Evolutionary conservation across 768 basidiomycete species (phyloP), one percentile per base, ranked within the genome.

Genomic region (Lentinula boryana): DNA sequence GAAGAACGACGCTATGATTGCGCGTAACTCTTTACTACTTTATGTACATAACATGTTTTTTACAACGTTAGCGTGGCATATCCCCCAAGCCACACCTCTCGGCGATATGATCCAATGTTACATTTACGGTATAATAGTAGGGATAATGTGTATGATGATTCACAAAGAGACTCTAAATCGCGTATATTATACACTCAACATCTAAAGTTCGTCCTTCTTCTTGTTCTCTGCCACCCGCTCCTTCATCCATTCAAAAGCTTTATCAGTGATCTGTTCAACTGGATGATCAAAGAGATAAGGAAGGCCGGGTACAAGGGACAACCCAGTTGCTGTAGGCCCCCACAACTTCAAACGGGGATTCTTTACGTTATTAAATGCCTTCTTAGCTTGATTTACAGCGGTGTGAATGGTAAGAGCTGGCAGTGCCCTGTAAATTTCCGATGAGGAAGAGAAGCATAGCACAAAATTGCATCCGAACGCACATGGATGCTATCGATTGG

Each of bases 401-500:
- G 88, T 89, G 69, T 94, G 91, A 58, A 94, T 93, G 1, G 91
- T 94, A 60, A 94, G 80, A 0, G 91, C 91, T 1, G 91, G 90
- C 18, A 92, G 80, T 4, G 85, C 89, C 89, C 89, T 91, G 65
- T 23, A 63, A 60, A 62, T 41, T 56, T 59, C 32, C 27, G 58
- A 62, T 36, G 59, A 61, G 62, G 38, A 21, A 44, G 43, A 38
- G 60, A 48, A 41, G 59, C 44, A 52, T 43, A 62, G 5, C 56
- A 48, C 61, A 58, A 32, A 58, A 65, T 49, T 60, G 75, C 85
- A 52, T 16, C 23, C 2, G 38, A 7, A 56, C 55, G 23, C 40
- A 88, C 89, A 93, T 91, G 43, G 89, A 91, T 9, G 91, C 90
- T 32, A 91, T 78, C 13, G 87, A 88, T 72, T 93, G 91, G 72